These are phyloP conservation scores for Aspergillus heteromorphus DNA, from an alignment of 495 filamentous ascomycete genomes.

Conservation along the genomic window DNA sequence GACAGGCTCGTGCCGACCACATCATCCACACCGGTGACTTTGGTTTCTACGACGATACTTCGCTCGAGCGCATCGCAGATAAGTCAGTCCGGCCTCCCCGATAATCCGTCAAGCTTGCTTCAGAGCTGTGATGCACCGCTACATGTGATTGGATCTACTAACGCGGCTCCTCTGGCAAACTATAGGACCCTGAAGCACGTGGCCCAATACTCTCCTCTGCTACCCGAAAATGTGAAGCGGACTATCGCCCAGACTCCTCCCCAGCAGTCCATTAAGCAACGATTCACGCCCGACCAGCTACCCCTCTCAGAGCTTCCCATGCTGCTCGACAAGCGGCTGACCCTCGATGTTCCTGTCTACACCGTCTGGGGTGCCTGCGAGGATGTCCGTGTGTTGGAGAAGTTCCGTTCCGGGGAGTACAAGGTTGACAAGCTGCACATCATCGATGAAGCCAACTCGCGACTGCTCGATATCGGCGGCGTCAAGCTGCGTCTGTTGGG, in stretches of 20 bases:
- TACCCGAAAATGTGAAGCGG: conserved; percentile 82
- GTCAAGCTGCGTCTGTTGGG: conserved; percentile 94
- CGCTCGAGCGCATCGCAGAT: conserved; percentile 94
- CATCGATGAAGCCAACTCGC: conserved; percentile 95
- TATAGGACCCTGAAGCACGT: conserved; percentile 93
- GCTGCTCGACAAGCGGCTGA: conserved; percentile 82
- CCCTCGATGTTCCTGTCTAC: conserved; percentile 92
- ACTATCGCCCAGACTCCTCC: conserved; percentile 63
- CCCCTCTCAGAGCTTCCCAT: conserved; percentile 91
- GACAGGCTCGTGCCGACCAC: conserved; percentile 85
- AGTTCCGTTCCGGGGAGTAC: conserved; percentile 96
- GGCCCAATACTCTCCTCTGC: conserved; percentile 93
- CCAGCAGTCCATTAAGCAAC: conserved; percentile 67
- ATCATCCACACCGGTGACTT: conserved; percentile 99
- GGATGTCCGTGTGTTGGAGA: conserved; percentile 95
- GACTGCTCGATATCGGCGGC: conserved; percentile 88
- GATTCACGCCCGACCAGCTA: conserved; percentile 74
- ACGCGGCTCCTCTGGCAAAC: conserved; percentile 5
- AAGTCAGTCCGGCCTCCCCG: conserved; percentile 63
- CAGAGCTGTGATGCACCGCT: neutral
- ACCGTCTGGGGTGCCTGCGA: conserved; percentile 99
- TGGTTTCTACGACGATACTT: conserved; percentile 96
- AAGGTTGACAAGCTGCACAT: conserved; percentile 97
- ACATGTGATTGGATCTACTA: conserved; percentile 9
- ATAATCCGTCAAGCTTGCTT: neutral